Base-by-base conservation (phyloP, 352 stramenopile genomes). In the Phytophthora syringae region DNA sequence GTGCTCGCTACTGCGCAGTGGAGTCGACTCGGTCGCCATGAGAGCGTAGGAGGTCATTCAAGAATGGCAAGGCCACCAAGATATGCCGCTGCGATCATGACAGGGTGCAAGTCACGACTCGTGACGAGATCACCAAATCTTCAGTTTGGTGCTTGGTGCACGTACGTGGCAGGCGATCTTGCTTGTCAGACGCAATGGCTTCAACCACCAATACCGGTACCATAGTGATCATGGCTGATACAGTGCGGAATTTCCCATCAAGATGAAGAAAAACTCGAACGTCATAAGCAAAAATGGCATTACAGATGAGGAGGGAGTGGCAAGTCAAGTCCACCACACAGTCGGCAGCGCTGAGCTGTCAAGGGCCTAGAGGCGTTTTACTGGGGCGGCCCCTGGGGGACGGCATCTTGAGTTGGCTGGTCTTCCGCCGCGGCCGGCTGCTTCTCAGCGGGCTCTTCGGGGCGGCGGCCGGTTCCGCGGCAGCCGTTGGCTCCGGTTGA, bases 1-100 rank as follows among this genome's bases (percentile, higher is more conserved):
- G 13, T 30, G 20, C 34, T 63, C 49, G 20, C 47, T 36, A 42
- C 64, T 37, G 49, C 52, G 68, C 34, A 76, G 44, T 34, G 68
- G 68, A 2, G 68, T 76, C 16, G 52, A 56, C 58, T 76, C 68
- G 9, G 64, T 72, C 34, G 47, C 44, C 67, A 76, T 76, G 27
- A 37, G 37, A 43, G 36, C 15, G 36, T 12, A 4, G 15, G 37
- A 11, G 0, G 10, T 7, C 2, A 43, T 20, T 43, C 16, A 43
- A 7, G n/a, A 36, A 27, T 52, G 45, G 45, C 16, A 27, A 9
- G 16, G 7, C 13, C 12, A 5, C 13, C 32, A 37, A 37, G 32
- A 2, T 1, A 11, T 36, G 30, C 37, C 16, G 15, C 9, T 43
- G 37, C 37, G 37, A 43, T 43, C 37, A 16, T n/a, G 36, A 43